A percentile compares a stretch with the other conserved stretches of the same genome.
Evolutionary conservation across 2,329 filamentous ascomycete species (phyloP).

Genomic region (Sporothrix mexicana): DNA sequence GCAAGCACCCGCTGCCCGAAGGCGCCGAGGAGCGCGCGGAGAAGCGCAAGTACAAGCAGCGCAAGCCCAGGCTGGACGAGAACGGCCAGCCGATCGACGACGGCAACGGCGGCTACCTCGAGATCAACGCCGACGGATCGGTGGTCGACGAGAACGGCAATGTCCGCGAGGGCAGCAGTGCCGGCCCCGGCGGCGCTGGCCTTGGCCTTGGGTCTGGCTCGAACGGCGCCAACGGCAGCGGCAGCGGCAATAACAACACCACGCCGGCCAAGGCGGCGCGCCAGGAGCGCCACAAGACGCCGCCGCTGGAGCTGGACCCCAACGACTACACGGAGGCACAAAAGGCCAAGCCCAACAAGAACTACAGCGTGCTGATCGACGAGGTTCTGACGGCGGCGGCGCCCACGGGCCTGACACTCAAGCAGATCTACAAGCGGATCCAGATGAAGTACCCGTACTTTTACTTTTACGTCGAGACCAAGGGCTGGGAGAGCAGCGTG

Average conservation of each 20-base stretch:
- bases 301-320: conserved; percentile 60
- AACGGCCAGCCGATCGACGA: conserved; percentile 42
- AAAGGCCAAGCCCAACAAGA: conserved; percentile 66
- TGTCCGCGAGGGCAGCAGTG: conserved; percentile 25
- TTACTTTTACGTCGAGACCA: conserved; percentile 65
- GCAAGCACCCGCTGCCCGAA: conserved; percentile 67
- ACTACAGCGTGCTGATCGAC: conserved; percentile 66
- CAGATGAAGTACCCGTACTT: conserved; percentile 64
- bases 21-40: conserved; percentile 59
- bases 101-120: conserved; percentile 54
- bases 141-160: conserved; percentile 1
- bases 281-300: conserved; percentile 68
- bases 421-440: conserved; percentile 69
- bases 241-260: not conserved
- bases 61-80: conserved; percentile 54
- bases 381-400: conserved; percentile 63
- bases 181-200: not conserved
- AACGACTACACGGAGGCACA: conserved; percentile 64
- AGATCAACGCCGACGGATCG: conserved; percentile 11
- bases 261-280: conserved; percentile 58
- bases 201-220: conserved; percentile 44
- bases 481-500: conserved; percentile 71
- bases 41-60: conserved; percentile 70
- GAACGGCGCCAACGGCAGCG: conserved; percentile 14
- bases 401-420: conserved; percentile 60